Evolutionary conservation across 495 filamentous ascomycete species (phyloP), one percentile per base, ranked within the genome.

Genomic region (Geoglossum glabrum): DNA sequence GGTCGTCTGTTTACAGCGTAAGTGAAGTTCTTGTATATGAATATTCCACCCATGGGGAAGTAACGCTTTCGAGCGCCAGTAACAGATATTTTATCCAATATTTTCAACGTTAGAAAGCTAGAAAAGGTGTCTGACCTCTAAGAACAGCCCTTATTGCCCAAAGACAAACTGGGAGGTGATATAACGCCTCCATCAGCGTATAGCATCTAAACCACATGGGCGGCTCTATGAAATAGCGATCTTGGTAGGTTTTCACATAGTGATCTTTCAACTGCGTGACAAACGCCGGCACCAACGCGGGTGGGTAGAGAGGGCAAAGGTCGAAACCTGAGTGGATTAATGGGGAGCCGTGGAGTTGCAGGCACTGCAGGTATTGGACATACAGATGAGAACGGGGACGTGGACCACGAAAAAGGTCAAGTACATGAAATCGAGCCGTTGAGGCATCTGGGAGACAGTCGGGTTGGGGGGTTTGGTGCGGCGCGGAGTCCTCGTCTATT

Each of bases 121-220:
- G n/a, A n/a, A n/a, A n/a, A n/a, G n/a, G n/a, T n/a, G 19, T 7
- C n/a, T 13, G 9, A 55, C 30, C 17, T n/a, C 43, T 31, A 38
- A 61, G 52, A 34, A 84, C 65, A 3, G 67, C 80, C 51, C 72
- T 62, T 40, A 83, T 67, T 0, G 76, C 79, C 77, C 83, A 90
- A 0, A 86, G 45, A 52, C 80, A 82, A 17, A 83, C 62, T 0
- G 87, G 87, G 1, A 83, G 65, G 61, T 87, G 79, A 63, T 84
- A 82, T 36, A 81, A 57, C 30, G 80, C 61, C 70, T 94, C 87
- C 66, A 87, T 73, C 67, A 75, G 80, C 28, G 81, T 70, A 65
- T 83, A 90, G 4, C 78, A 62, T 1, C 68, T 70, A 68, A 90
- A 90, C 82, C 86, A 95, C 49, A 71, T 71, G 0, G 85, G 81